Evolutionary conservation across 768 basidiomycete species (phyloP), one percentile per base, ranked within the genome.

Genomic region (Trametes gibbosa): DNA sequence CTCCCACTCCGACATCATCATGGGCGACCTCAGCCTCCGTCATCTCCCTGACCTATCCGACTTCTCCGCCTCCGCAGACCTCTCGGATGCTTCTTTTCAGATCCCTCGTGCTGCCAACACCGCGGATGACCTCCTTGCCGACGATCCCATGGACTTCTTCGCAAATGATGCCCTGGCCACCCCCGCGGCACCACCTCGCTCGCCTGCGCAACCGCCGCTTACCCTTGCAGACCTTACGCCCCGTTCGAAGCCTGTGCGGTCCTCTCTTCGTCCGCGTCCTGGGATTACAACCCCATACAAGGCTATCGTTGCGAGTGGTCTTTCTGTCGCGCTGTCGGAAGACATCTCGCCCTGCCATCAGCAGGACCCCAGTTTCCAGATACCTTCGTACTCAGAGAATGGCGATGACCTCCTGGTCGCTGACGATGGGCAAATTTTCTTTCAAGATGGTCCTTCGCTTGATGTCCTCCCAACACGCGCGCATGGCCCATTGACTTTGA

Each of bases 31-130:
- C 21, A 86, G 82, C 56, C 69, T 79, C 48, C 76, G 80, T 66
- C 80, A 84, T 68, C 65, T 84, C 25, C 84, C 84, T 40, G 83
- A 86, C 61, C 66, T 78, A 50, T 81, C 81, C 24, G 76, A 80
- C 61, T 65, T 71, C n/a, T 81, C 79, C 10, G 62, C 39, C 9
- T 39, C 53, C n/a, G 39, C 68, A 69, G 82, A 85, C 62, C 68
- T 79, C 53, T 81, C 81, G 24, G 76, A 81, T 59, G 65, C 72
- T 7, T 79, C 77, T 16, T 81, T 83, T 63, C 77, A 84, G 63
- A 77, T 86, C 25, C 84, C 85, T 3, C 70, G 72, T 8, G 65
- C 71, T 6, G 73, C 59, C 9, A 24, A 63, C 21, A 59, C 56
- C 17, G 52, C 69, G 41, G 68, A 71, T 47, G 73, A 75, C 25